These are phyloP conservation scores for Plasmodium cynomolgi DNA, from an alignment of 169 alveolate genomes.

Conservation along the genomic window DNA sequence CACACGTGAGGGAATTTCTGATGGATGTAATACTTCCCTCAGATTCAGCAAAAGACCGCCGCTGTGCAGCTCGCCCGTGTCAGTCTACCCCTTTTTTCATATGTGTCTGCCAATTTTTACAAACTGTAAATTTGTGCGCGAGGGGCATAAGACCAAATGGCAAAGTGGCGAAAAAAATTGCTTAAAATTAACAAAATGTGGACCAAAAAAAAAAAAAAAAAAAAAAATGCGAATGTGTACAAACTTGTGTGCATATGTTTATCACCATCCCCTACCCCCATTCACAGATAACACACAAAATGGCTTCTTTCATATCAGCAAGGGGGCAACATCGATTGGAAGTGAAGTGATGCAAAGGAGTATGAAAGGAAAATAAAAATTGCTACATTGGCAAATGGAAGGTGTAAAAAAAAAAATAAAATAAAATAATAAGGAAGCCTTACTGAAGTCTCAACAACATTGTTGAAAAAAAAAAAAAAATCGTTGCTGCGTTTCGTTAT, in stretches of 20 bases:
- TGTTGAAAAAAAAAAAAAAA: conserved; percentile 1
- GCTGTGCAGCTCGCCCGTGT: not conserved
- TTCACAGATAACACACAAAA: not conserved
- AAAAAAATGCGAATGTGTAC: not conserved
- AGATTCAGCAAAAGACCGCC: not conserved
- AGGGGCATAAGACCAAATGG: not conserved
- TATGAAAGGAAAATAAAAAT: not conserved
- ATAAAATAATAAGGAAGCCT: not conserved
- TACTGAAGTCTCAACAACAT: not conserved
- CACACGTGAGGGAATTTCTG: not conserved
- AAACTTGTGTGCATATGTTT: not conserved
- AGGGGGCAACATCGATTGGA: not conserved
- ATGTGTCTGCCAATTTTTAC: not conserved
- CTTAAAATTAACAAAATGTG: not conserved
- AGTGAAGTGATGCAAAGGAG: not conserved
- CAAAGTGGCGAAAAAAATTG: not conserved
- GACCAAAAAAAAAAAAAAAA: not conserved
- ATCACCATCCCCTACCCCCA: not conserved
- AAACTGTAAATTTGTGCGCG: not conserved
- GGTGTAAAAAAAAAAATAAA: not conserved
- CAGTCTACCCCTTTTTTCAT: not conserved
- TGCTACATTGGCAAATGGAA: not conserved
- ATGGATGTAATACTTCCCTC: not conserved
- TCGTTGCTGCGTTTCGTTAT: not conserved
- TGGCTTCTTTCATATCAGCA: not conserved